These are phyloP conservation scores for Ophiostoma fasciatum DNA, from an alignment of 2,329 filamentous ascomycete genomes.

Conservation along the genomic window DNA sequence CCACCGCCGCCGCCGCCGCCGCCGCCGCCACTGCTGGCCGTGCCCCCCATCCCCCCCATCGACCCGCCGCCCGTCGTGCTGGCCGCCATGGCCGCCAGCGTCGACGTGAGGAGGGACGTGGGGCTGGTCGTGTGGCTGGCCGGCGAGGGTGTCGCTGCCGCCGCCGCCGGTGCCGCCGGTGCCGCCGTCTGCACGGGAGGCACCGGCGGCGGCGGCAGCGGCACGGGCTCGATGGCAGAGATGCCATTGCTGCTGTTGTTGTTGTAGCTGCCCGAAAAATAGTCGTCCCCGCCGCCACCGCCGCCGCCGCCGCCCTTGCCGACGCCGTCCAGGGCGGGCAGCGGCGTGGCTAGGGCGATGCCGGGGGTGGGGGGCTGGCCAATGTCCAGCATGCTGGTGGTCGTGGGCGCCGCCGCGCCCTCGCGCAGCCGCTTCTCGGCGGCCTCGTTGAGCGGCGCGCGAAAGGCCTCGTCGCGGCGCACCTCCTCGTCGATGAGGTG, in stretches of 20 bases:
- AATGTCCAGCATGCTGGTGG: constrained; percentile 1
- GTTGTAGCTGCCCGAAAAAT: constrained; percentile 57
- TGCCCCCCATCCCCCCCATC: no score
- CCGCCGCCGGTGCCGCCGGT: not conserved
- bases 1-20: no score
- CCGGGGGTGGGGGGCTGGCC: constrained; percentile 5
- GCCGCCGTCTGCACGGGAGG: constrained; percentile 24
- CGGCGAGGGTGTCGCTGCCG: no score
- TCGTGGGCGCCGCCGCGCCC: constrained; percentile 36
- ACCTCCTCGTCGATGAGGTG: constrained; percentile 85
- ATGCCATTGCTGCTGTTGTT: no score
- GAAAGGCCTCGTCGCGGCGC: constrained; percentile 58
- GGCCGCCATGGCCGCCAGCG: not conserved
- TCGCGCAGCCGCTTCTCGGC: no score
- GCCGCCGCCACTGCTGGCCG: no score
- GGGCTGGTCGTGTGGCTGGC: not conserved
- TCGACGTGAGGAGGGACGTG: no score
- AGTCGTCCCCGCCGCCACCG: constrained; percentile 41
- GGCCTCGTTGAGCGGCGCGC: constrained; percentile 51
- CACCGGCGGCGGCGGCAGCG: constrained; percentile 22
- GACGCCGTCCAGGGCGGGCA: no score
- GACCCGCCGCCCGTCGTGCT: no score
- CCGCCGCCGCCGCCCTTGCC: constrained; percentile 21
- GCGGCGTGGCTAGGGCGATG: constrained; percentile 57
- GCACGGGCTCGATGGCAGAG: constrained; percentile 29